These are phyloP conservation scores for Aspergillus carlsbadensis DNA, from an alignment of 495 filamentous ascomycete genomes.

Conservation along the genomic window DNA sequence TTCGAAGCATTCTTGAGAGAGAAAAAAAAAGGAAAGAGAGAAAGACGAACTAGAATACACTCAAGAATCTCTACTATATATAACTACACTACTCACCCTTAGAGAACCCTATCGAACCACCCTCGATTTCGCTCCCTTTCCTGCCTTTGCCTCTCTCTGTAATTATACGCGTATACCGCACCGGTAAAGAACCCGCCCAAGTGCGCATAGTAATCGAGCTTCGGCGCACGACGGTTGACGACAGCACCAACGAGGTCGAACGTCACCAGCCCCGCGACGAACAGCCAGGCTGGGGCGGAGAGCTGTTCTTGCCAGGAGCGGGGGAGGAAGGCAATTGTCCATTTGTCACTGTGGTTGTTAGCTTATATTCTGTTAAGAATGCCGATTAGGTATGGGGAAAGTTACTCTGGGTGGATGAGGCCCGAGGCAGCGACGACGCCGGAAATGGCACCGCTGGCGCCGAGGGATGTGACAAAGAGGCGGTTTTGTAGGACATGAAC, in stretches of 20 bases:
- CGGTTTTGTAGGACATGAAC: constrained; percentile 52
- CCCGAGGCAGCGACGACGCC: constrained; percentile 69
- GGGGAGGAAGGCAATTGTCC: constrained; percentile 45
- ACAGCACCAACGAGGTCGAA: constrained; percentile 38
- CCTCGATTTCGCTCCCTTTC: constrained; percentile 18
- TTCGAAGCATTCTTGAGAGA: neutral
- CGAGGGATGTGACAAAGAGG: constrained; percentile 57
- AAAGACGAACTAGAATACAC: neutral
- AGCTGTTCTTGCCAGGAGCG: constrained; percentile 32
- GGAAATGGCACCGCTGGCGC: constrained; percentile 71
- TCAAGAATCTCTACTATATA: neutral
- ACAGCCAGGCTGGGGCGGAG: constrained; percentile 36
- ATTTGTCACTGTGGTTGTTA: constrained; percentile 36
- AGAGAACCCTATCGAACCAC: constrained; percentile 16
- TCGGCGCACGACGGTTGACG: constrained; percentile 26
- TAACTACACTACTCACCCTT: neutral
- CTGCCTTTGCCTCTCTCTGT: constrained; percentile 22
- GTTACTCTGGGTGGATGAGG: constrained; percentile 58
- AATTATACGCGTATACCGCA: constrained; percentile 30
- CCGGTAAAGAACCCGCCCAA: constrained; percentile 63
- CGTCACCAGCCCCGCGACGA: constrained; percentile 36
- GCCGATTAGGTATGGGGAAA: neutral
- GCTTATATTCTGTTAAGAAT: neutral
- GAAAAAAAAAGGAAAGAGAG: neutral
- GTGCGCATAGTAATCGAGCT: constrained; percentile 71